phyloP scores from a whole-genome alignment of 2,329 filamentous ascomycete genomes.

The Phoma sp. region DNA sequence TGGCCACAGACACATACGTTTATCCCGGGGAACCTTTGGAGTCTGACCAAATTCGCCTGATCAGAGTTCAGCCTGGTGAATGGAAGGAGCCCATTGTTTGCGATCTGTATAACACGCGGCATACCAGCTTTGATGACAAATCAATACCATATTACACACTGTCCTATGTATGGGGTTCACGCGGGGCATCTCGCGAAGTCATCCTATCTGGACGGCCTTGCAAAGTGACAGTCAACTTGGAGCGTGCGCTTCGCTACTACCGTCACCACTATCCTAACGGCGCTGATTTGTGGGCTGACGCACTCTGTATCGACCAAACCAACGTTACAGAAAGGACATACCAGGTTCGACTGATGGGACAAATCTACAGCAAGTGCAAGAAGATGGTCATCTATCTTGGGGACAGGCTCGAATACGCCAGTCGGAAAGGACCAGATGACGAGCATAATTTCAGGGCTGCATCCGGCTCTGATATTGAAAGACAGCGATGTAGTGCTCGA shows the following conservation, averaged over 20 bases:
- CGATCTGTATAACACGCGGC: neutral
- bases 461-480: too few species aligned
- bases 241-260: neutral
- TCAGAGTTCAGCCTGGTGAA: neutral
- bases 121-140: neutral
- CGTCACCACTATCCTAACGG: neutral
- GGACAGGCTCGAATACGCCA: neutral
- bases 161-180: neutral
- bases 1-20: neutral
- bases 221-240: neutral
- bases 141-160: neutral
- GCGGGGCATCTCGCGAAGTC: neutral
- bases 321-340: neutral
- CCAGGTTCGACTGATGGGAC: neutral
- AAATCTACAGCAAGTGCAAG: neutral
- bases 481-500: neutral
- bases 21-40: neutral
- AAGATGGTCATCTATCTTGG: neutral
- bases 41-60: neutral
- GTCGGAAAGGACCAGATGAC: too few species aligned
- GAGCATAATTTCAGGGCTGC: too few species aligned
- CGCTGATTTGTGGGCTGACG: neutral
- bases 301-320: neutral
- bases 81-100: neutral
- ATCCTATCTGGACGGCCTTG: neutral